Evolutionary conservation across 106 monocot species (phyloP), one percentile per base, ranked within the genome.

Genomic region (Dioscorea dumetorum): DNA sequence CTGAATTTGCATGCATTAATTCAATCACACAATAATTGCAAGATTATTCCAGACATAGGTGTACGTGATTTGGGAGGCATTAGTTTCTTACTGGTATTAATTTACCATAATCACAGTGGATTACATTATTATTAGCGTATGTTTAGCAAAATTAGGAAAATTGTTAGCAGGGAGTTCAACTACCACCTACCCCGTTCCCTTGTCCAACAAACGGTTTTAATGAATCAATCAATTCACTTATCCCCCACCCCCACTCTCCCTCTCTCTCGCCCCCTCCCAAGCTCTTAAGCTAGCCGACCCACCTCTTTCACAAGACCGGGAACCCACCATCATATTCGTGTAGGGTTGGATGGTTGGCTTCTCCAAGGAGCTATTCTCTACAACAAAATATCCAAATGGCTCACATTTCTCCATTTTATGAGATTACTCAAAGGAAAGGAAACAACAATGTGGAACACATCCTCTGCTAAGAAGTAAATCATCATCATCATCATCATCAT

Each of bases 131-230:
- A 5, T 54, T 54, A 54, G 13, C 54, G 15, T 54, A 18, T 18
- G 54, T 16, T 54, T 19, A 16, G 12, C 54, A 8, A 14, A 15
- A 8, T 41, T 6, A 41, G 19, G 54, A 54, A 14, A 59, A 74
- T 48, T 68, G 60, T 67, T 66, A 34, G 49, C 24, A 18, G 72
- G 73, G 67, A 74, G 72, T 70, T 82, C 84, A 87, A 91, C 91
- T 4, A 82, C 88, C 91, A 91, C 77, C 91, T 67, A 91, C 85
- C 82, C 18, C 58, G 74, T 77, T 70, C 22, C 63, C 70, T 73
- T 48, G 67, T 58, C 60, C 77, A 73, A 83, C 75, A 74, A 72
- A 80, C 75, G 35, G 24, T 78, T 80, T 85, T 85, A 85, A 85
- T 89, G 79, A 56, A 72, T 60, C 85, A 72, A 77, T 87, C 67